These are phyloP conservation scores for Mimosa bimucronata DNA, from an alignment of 306 rosid genomes.

Conservation along the genomic window DNA sequence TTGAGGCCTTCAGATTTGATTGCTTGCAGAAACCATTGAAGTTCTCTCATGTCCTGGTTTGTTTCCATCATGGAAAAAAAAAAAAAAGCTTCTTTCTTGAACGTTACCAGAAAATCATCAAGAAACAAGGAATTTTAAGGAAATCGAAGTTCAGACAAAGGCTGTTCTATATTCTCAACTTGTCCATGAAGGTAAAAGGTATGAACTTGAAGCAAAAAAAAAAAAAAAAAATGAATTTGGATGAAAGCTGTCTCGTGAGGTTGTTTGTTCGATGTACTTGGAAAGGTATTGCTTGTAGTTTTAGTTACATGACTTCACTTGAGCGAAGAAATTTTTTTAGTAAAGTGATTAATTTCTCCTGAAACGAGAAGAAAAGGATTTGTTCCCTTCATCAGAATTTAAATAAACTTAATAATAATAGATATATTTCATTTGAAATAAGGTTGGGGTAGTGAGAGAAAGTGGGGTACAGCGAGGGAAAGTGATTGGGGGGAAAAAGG, in stretches of 20 bases:
- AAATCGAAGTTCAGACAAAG: neutral
- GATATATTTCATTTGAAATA: too few relatives aligned
- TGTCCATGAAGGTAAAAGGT: neutral
- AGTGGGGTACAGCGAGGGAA: neutral
- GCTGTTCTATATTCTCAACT: neutral
- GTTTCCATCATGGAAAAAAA: conserved; percentile 55
- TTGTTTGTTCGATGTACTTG: neutral
- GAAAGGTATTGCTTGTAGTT: neutral
- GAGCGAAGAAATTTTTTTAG: neutral
- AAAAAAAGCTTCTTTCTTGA: conserved; percentile 14
- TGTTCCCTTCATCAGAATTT: neutral
- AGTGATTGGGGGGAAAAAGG: conserved; percentile 42
- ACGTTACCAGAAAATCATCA: neutral
- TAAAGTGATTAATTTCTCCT: too few relatives aligned
- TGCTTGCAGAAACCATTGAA: conserved; percentile 62
- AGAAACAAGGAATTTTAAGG: neutral
- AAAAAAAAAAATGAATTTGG: too few relatives aligned
- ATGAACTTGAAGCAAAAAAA: neutral
- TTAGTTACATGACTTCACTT: neutral
- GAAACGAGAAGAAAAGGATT: conserved; percentile 4
- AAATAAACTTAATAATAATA: too few relatives aligned
- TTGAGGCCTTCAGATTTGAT: conserved; percentile 53
- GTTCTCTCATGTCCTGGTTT: conserved; percentile 57
- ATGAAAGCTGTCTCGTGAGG: neutral
- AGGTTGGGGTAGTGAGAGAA: conserved; percentile 27